phyloP scores from a whole-genome alignment of 2,329 filamentous ascomycete species.

The Nemania abortiva region DNA sequence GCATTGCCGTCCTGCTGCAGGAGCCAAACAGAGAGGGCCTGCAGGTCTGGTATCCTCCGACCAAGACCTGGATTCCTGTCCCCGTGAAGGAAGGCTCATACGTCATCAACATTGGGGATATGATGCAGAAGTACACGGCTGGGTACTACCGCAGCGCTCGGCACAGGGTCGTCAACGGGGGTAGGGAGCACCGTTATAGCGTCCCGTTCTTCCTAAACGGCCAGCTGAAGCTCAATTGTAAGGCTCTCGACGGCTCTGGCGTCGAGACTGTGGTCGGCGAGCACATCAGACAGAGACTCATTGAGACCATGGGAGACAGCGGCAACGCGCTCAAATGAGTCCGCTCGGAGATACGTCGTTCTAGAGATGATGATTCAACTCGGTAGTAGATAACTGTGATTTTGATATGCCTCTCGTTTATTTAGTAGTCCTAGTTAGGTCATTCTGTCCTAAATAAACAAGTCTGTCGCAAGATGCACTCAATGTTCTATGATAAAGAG shows the following conservation, averaged over 20 bases:
- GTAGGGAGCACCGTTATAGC: slow-evolving; percentile 46
- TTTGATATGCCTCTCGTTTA: neutral
- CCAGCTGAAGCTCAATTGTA: slow-evolving; percentile 40
- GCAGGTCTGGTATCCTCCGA: slow-evolving; percentile 47
- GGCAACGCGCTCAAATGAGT: slow-evolving; percentile 24
- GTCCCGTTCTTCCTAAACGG: slow-evolving; percentile 50
- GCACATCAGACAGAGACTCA: slow-evolving; percentile 42
- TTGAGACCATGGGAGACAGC: slow-evolving; percentile 41
- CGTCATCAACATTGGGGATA: slow-evolving; percentile 56
- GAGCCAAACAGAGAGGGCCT: slow-evolving; percentile 48
- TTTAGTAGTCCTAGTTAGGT: neutral
- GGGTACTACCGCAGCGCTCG: slow-evolving; percentile 51
- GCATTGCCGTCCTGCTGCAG: slow-evolving; percentile 50
- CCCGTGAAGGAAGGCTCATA: slow-evolving; percentile 50
- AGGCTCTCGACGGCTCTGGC: slow-evolving; percentile 43
- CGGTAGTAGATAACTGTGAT: neutral
- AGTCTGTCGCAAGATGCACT: neutral
- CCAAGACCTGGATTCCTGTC: slow-evolving; percentile 49
- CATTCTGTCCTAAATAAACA: neutral
- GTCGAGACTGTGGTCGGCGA: slow-evolving; percentile 44
- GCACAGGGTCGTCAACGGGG: slow-evolving; percentile 49
- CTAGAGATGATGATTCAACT: neutral
- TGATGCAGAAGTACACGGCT: slow-evolving; percentile 51
- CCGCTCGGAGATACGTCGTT: neutral
- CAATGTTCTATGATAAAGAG: neutral